Evolutionary conservation across 768 basidiomycete genomes (phyloP).

Genomic region (Amylocystis lapponica): DNA sequence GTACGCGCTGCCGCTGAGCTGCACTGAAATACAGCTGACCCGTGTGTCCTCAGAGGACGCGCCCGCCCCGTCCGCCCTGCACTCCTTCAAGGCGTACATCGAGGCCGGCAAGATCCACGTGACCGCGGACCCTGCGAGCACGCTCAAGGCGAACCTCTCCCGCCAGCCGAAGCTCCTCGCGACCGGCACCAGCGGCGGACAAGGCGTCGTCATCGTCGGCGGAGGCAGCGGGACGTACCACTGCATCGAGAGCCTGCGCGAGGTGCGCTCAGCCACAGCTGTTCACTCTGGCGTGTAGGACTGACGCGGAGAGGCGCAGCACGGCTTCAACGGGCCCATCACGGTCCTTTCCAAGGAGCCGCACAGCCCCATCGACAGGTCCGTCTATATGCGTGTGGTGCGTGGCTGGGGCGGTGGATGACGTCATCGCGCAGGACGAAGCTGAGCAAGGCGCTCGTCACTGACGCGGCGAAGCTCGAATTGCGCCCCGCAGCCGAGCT

Average conservation of each 20-base stretch:
- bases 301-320: constrained; percentile 45
- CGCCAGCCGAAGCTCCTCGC: constrained; percentile 54
- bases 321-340: constrained; percentile 74
- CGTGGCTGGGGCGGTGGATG: background rate
- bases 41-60: constrained; percentile 66
- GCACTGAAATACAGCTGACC: too few species aligned
- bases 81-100: constrained; percentile 68
- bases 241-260: constrained; percentile 73
- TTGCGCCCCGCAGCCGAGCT: constrained; percentile 68
- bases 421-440: constrained; percentile 57
- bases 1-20: constrained; percentile 31
- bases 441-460: constrained; percentile 79
- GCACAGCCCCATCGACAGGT: constrained; percentile 83
- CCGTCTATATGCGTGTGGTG: background rate
- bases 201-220: constrained; percentile 78
- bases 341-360: constrained; percentile 75
- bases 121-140: constrained; percentile 57
- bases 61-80: constrained; percentile 74
- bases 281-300: too few species aligned
- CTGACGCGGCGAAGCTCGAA: constrained; percentile 73
- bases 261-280: constrained; percentile 47
- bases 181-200: constrained; percentile 38
- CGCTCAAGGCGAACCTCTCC: constrained; percentile 60
- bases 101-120: constrained; percentile 73
- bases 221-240: constrained; percentile 80